phyloP scores from a whole-genome alignment of 2,329 filamentous ascomycete genomes.

The Tetracladium maxilliforme region DNA sequence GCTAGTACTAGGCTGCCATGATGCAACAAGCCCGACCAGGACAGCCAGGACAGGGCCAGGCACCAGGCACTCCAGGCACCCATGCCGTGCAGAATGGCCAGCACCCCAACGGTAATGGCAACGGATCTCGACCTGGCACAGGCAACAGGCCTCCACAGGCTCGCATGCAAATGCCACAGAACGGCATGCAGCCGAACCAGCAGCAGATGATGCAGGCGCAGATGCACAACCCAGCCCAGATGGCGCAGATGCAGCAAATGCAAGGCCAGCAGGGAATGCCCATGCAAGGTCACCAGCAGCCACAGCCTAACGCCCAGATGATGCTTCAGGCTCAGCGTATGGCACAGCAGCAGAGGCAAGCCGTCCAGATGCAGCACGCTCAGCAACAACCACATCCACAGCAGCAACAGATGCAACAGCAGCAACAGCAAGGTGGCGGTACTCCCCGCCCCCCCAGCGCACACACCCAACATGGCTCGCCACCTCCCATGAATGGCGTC shows the following conservation, averaged over 20 bases:
- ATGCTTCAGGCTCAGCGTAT: slow-evolving; percentile 52
- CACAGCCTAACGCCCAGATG: slow-evolving; percentile 34
- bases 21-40: no score
- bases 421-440: slow-evolving; percentile 16
- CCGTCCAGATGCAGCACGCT: slow-evolving; percentile 21
- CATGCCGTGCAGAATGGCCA: no score
- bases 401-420: no score
- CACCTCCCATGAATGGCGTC: no score
- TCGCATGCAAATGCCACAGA: slow-evolving; percentile 35
- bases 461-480: no score
- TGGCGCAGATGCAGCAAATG: slow-evolving; percentile 37
- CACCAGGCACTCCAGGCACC: no score
- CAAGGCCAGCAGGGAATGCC: slow-evolving; percentile 46
- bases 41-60: no score
- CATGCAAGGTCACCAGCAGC: slow-evolving; percentile 26
- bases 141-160: slow-evolving; percentile 34
- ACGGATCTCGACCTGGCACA: slow-evolving; percentile 20
- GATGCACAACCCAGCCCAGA: slow-evolving; percentile 49
- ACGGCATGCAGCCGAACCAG: slow-evolving; percentile 22
- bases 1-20: no score
- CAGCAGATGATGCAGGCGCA: slow-evolving; percentile 23
- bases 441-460: no score
- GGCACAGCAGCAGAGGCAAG: slow-evolving; percentile 45
- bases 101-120: no score
- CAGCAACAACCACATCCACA: slow-evolving; percentile 14